Conservation (phyloP, 2,329 filamentous ascomycete species). For the Conoideocrella luteorostrata region DNA sequence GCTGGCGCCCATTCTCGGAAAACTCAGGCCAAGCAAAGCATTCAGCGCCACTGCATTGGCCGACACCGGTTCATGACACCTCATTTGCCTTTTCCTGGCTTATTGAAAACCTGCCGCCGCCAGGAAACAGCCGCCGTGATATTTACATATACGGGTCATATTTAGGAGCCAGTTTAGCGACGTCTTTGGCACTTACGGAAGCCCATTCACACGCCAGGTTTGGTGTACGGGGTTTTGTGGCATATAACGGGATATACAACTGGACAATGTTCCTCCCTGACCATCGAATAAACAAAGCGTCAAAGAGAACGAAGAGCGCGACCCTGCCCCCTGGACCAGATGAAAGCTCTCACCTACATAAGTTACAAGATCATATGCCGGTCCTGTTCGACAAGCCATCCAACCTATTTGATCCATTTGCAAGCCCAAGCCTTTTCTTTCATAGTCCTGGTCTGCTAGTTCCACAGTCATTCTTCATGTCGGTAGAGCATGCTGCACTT, state of each 20-base stretch:
- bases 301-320: conserved; percentile 12
- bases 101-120: conserved; percentile 34
- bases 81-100: conserved; percentile 50
- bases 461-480: conserved; percentile 37
- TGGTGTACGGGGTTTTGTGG: conserved; percentile 46
- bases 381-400: conserved; percentile 42
- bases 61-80: conserved; percentile 51
- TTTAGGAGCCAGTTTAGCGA: conserved; percentile 51
- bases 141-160: conserved; percentile 49
- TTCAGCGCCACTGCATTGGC: conserved; percentile 38
- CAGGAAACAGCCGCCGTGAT: conserved; percentile 25
- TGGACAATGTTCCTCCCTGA: conserved; percentile 56
- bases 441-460: conserved; percentile 42
- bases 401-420: conserved; percentile 54
- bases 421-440: conserved; percentile 53
- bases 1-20: conserved; percentile 37
- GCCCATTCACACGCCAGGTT: conserved; percentile 34
- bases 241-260: conserved; percentile 57
- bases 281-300: conserved; percentile 36
- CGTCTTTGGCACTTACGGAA: conserved; percentile 52
- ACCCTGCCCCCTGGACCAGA: conserved; percentile 15
- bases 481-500: conserved; percentile 20
- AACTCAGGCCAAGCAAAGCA: conserved; percentile 8
- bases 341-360: conserved; percentile 29
- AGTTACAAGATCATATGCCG: conserved; percentile 29